These are phyloP conservation scores for Floccularia luteovirens DNA, from an alignment of 768 basidiomycete species.

Conservation along the genomic window DNA sequence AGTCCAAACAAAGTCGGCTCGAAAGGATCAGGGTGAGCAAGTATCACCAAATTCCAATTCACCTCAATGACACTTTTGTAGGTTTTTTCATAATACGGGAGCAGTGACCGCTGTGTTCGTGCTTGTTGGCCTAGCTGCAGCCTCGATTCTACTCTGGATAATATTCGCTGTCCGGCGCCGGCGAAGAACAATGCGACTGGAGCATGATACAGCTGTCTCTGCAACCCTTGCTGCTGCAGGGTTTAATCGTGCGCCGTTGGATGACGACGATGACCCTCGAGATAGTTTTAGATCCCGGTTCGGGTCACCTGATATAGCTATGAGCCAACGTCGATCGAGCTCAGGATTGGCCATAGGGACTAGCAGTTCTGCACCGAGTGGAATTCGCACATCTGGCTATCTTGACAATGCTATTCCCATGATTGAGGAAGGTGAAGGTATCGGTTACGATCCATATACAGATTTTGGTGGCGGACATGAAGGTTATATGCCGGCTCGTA, in stretches of 20 bases:
- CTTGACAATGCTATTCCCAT: conserved; percentile 24
- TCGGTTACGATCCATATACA: conserved; percentile 44
- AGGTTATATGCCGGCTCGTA: conserved; percentile 40
- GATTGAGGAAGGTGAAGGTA: conserved; percentile 21
- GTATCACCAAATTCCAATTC: not conserved
- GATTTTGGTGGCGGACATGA: conserved; percentile 25
- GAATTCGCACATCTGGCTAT: conserved; percentile 19
- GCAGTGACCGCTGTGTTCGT: conserved; percentile 91
- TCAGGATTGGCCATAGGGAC: conserved; percentile 22
- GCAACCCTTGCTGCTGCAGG: conserved; percentile 68
- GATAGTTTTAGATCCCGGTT: conserved; percentile 13
- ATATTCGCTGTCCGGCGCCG: conserved; percentile 65
- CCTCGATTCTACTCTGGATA: conserved; percentile 60
- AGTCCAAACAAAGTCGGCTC: conserved; percentile 35
- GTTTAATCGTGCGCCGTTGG: conserved; percentile 57
- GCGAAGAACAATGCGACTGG: conserved; percentile 50
- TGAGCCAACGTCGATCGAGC: conserved; percentile 34
- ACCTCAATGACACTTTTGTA: conserved; percentile 21
- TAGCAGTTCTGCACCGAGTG: conserved; percentile 9
- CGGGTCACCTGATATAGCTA: conserved; percentile 24
- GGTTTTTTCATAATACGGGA: conserved; percentile 84
- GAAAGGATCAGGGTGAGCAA: conserved; percentile 43
- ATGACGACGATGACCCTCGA: conserved; percentile 45
- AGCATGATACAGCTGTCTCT: conserved; percentile 66
- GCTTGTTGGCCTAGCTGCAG: conserved; percentile 76